Evolutionary conservation across 345 rosid genomes (phyloP).

Genomic region (Ceriops tagal): DNA sequence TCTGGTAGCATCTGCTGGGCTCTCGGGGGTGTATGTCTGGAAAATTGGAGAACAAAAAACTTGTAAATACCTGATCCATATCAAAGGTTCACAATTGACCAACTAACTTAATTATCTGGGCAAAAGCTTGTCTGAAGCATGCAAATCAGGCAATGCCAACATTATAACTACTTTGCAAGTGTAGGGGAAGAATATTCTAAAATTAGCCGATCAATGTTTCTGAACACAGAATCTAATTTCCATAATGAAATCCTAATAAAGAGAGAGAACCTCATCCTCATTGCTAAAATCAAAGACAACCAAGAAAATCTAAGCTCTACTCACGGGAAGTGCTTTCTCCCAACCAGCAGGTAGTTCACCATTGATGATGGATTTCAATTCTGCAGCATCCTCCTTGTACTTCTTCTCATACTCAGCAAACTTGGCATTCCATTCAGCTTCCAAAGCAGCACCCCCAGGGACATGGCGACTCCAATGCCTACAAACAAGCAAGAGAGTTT

Average conservation of each 20-base stretch:
- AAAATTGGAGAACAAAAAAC: slow-evolving; percentile 21
- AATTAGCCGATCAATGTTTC: not conserved
- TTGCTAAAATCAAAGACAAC: not conserved
- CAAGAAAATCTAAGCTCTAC: slow-evolving; percentile 23
- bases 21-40: slow-evolving; percentile 84
- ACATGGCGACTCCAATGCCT: slow-evolving; percentile 98
- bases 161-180: not conserved
- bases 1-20: slow-evolving; percentile 91
- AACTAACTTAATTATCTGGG: not conserved
- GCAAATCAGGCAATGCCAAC: slow-evolving; percentile 1
- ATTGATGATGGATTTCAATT: slow-evolving; percentile 62
- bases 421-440: slow-evolving; percentile 86
- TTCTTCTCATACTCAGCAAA: slow-evolving; percentile 86
- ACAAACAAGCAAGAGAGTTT: slow-evolving; percentile 15
- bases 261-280: not conserved
- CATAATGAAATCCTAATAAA: not conserved
- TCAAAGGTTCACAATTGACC: not conserved
- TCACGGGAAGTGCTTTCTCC: slow-evolving; percentile 92
- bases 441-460: slow-evolving; percentile 63
- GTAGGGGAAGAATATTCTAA: not conserved
- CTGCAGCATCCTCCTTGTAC: slow-evolving; percentile 89
- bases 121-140: not conserved
- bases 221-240: not conserved
- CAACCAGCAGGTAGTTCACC: slow-evolving; percentile 89
- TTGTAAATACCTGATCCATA: slow-evolving; percentile 13